Evolutionary conservation across 305 asterid species (phyloP), one percentile per base, ranked within the genome.

Genomic region (Plantago lanceolata): DNA sequence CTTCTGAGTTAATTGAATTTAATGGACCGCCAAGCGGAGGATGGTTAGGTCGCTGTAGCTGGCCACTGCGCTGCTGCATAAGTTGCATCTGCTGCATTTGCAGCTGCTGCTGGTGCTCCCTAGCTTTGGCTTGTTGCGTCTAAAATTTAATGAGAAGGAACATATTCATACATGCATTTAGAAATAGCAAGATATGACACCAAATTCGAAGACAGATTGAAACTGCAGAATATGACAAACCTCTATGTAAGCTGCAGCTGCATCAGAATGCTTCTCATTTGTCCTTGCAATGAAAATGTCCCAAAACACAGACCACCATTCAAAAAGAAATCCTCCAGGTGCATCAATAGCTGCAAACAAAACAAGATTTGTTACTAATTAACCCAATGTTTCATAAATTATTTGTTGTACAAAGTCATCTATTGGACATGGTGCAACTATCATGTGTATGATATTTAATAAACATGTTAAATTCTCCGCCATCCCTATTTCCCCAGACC

Each of bases 241-340:
- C 99, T 94, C 97, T 63, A 90, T 90, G 77, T 88, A 94, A 55
- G 99, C 88, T 48, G 96, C 99, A 75, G 96, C 99, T 73, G 97
- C 79, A 78, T 94, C 99, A 8, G 97, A 94, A 79, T 94, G 97
- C 82, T 94, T 94, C 74, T 83, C 99, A 59, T 94, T 90, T 53
- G 96, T 90, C 82, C 99, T 83, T 60, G 99, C 95, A 72, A 94
- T 94, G 80, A 88, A 94, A 58, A 94, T 94, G 76, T 94, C 99
- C 97, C 97, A 94, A 74, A 93, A 90, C 52, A 90, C 97, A 56
- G 99, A 94, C 97, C 99, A 94, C 99, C 99, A 94, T 66, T 94
- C 99, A 58, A 88, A 88, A 31, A 94, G 91, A 84, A 94, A 94
- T 59, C 99, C 99, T 65, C 99, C 99, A 29, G 99, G 99, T 19